A percentile compares a stretch with the other conserved stretches of the same genome.
These are phyloP conservation scores for Globisporangium abappressorium DNA, from an alignment of 352 stramenopile genomes.

Conservation along the genomic window DNA sequence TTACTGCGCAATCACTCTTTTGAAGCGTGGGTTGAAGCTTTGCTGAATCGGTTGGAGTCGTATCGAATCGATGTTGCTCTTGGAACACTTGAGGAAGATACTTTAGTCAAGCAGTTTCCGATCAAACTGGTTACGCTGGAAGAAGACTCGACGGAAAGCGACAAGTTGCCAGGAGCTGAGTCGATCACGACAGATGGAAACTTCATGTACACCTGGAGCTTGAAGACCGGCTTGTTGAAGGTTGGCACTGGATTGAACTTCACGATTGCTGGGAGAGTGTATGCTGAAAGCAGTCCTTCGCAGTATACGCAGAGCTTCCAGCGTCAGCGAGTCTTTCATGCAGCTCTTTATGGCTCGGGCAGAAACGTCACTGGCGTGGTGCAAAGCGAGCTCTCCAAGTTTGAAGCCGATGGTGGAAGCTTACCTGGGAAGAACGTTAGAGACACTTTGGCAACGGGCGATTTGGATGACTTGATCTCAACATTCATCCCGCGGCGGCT, in stretches of 20 bases:
- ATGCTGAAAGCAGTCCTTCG: conserved; percentile 28
- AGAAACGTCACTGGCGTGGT: conserved; percentile 35
- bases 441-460: conserved; percentile 18
- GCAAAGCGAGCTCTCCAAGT: conserved; percentile 15
- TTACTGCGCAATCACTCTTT: conserved; percentile 31
- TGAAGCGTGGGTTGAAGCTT: conserved; percentile 29
- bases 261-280: conserved; percentile 68
- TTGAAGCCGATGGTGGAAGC: background rate
- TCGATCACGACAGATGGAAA: conserved; percentile 62
- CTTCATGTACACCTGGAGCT: conserved; percentile 63
- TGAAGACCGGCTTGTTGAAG: conserved; percentile 43
- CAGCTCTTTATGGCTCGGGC: conserved; percentile 39
- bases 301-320: conserved; percentile 29
- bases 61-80: conserved; percentile 58
- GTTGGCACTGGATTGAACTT: conserved; percentile 72
- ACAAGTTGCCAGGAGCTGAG: conserved; percentile 14
- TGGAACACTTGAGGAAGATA: conserved; percentile 41
- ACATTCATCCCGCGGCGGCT: conserved; percentile 20
- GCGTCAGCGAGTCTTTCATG: conserved; percentile 25
- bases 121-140: conserved; percentile 41
- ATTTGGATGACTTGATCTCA: conserved; percentile 13
- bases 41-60: conserved; percentile 45
- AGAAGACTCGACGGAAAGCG: conserved; percentile 7
- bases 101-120: conserved; percentile 40
- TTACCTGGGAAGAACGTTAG: background rate